Percentiles rank a stretch among this genome's conserved stretches.
Evolutionary conservation across 1,284 basidiomycete species (phyloP).

Genomic region (Rhodotorula sp.): DNA sequence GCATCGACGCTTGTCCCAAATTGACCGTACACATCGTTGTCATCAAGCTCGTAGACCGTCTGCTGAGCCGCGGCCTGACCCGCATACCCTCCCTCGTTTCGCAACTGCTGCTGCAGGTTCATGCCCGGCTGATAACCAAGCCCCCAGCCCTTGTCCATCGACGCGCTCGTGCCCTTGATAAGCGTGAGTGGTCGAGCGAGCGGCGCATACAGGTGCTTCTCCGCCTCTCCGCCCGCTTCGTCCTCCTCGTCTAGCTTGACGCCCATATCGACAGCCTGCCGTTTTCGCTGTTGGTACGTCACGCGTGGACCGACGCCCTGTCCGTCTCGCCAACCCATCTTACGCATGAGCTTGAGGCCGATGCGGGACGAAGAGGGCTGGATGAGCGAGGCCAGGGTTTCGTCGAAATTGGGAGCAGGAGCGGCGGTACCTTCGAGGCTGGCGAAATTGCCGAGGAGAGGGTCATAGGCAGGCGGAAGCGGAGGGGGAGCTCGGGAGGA

Average conservation of each 20-base stretch:
- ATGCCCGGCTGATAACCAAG: slow-evolving; percentile 70
- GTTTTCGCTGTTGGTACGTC: slow-evolving; percentile 68
- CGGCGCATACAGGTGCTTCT: slow-evolving; percentile 80
- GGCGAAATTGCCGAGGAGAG: slow-evolving; percentile 54
- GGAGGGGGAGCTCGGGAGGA: slow-evolving; percentile 3
- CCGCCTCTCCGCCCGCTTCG: slow-evolving; percentile 65
- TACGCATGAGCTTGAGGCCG: slow-evolving; percentile 78
- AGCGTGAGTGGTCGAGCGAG: slow-evolving; percentile 68
- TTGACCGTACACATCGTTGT: slow-evolving; percentile 53
- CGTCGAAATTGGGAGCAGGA: slow-evolving; percentile 56
- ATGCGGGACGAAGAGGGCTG: slow-evolving; percentile 40
- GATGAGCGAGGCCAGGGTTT: slow-evolving; percentile 40
- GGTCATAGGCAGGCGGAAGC: slow-evolving; percentile 24
- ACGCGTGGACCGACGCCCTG: slow-evolving; percentile 90
- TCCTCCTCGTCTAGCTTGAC: slow-evolving; percentile 40
- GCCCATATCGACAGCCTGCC: slow-evolving; percentile 53
- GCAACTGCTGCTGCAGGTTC: slow-evolving; percentile 54
- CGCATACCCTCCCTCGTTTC: neutral
- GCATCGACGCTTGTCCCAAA: neutral
- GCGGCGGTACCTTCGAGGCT: slow-evolving; percentile 53
- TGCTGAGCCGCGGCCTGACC: neutral
- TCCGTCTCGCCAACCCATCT: slow-evolving; percentile 92
- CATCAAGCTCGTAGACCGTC: slow-evolving; percentile 10
- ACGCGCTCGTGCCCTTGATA: slow-evolving; percentile 68
- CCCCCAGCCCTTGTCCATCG: slow-evolving; percentile 57